Conservation (phyloP, 2,329 filamentous ascomycete genomes). For the Emericellopsis atlantica region DNA sequence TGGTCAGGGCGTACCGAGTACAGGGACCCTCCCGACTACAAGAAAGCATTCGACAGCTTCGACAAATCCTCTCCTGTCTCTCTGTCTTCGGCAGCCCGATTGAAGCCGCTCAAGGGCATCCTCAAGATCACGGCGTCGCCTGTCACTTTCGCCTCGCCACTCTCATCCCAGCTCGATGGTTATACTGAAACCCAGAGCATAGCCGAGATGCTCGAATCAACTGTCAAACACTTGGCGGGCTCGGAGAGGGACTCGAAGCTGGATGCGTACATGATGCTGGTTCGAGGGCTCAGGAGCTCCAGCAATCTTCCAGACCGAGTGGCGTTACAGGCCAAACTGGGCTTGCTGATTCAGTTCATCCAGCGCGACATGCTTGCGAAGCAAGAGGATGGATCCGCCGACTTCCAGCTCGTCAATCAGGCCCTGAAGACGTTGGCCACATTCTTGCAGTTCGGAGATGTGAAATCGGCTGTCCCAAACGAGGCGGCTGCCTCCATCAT, state of each 20-base stretch:
- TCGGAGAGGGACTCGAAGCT: constrained; percentile 59
- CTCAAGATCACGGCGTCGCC: constrained; percentile 56
- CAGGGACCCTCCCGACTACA: constrained; percentile 36
- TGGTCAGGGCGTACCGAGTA: constrained; percentile 46
- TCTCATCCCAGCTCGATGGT: constrained; percentile 27
- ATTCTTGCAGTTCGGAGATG: constrained; percentile 62
- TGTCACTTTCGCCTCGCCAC: constrained; percentile 27
- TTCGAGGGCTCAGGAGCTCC: constrained; percentile 65
- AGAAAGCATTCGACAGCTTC: constrained; percentile 20
- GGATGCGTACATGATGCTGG: constrained; percentile 78
- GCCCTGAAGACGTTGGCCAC: constrained; percentile 66
- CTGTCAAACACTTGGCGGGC: constrained; percentile 68
- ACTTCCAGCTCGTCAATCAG: constrained; percentile 62
- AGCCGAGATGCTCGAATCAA: constrained; percentile 72
- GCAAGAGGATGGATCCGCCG: constrained; percentile 38
- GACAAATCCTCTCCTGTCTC: constrained; percentile 26
- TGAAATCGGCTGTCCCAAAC: constrained; percentile 56
- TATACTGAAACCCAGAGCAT: constrained; percentile 39
- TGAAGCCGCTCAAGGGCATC: constrained; percentile 52
- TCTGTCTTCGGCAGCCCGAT: constrained; percentile 21
- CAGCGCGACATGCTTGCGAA: constrained; percentile 64
- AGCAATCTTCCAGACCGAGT: constrained; percentile 68
- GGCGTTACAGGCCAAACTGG: constrained; percentile 63
- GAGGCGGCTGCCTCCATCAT: constrained; percentile 74
- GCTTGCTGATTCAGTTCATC: constrained; percentile 68